phyloP scores from a whole-genome alignment of 768 basidiomycete genomes.

The Russula vinacea region DNA sequence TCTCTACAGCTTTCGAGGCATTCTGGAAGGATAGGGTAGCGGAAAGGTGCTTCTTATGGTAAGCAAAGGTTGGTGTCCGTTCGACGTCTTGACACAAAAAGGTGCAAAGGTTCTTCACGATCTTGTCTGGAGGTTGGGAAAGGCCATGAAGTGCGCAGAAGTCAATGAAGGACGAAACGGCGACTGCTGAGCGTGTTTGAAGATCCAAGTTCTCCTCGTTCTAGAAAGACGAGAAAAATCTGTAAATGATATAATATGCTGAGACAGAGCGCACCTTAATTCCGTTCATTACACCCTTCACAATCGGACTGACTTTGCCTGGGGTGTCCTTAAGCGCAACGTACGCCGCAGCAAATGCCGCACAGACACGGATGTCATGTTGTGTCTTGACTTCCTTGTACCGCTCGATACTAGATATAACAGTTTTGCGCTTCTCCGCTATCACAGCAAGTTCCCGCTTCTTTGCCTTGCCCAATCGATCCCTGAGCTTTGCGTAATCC shows the following conservation, averaged over 20 bases:
- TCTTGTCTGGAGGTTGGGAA: slow-evolving; percentile 87
- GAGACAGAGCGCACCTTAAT: slow-evolving; percentile 66
- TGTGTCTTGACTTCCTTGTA: slow-evolving; percentile 80
- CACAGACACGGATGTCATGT: slow-evolving; percentile 83
- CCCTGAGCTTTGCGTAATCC: slow-evolving; percentile 73
- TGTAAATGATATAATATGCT: too few species aligned
- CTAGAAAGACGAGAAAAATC: slow-evolving; percentile 38
- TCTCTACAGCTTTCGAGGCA: slow-evolving; percentile 36
- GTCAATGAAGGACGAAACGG: slow-evolving; percentile 84
- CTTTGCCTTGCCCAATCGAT: slow-evolving; percentile 69
- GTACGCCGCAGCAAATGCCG: slow-evolving; percentile 87
- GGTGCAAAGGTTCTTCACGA: slow-evolving; percentile 94
- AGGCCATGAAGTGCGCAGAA: slow-evolving; percentile 75
- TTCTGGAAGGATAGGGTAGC: slow-evolving; percentile 77
- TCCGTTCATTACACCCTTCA: slow-evolving; percentile 96
- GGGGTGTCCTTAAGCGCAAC: slow-evolving; percentile 84
- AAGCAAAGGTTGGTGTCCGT: slow-evolving; percentile 85
- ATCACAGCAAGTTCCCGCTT: slow-evolving; percentile 73
- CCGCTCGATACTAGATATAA: slow-evolving; percentile 69
- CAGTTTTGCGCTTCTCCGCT: slow-evolving; percentile 67
- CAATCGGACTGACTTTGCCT: slow-evolving; percentile 91
- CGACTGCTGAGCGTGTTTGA: slow-evolving; percentile 81
- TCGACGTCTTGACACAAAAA: slow-evolving; percentile 92
- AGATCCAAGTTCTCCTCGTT: slow-evolving; percentile 86
- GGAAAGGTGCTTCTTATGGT: slow-evolving; percentile 53